These are phyloP conservation scores for Pythium biforme DNA, from an alignment of 352 stramenopile species.

Conservation along the genomic window DNA sequence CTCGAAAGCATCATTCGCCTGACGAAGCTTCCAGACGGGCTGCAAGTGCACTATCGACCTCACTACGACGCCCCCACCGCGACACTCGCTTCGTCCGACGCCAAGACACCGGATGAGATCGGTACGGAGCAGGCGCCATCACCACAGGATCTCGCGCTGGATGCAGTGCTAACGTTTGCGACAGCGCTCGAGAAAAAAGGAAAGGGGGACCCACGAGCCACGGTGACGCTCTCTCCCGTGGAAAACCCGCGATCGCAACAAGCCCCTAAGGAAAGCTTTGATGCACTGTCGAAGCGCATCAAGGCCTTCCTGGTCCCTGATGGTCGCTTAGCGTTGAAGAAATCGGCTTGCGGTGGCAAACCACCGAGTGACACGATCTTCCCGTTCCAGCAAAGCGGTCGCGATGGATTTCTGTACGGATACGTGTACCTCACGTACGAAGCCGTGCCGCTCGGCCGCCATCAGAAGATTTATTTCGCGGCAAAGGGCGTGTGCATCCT, in stretches of 20 bases:
- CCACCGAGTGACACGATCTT: slow-evolving; percentile 64
- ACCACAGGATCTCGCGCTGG: slow-evolving; percentile 14
- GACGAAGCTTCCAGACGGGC: slow-evolving; percentile 70
- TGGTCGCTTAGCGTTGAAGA: slow-evolving; percentile 44
- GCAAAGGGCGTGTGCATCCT: slow-evolving; percentile 72
- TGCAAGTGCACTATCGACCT: slow-evolving; percentile 81
- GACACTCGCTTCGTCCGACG: slow-evolving; percentile 8
- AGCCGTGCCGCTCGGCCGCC: slow-evolving; percentile 38
- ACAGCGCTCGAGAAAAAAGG: slow-evolving; percentile 29
- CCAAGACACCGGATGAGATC: neutral
- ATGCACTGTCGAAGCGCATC: slow-evolving; percentile 55
- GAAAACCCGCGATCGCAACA: neutral
- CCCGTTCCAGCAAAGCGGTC: slow-evolving; percentile 75
- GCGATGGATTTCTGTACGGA: slow-evolving; percentile 69
- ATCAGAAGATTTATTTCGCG: slow-evolving; percentile 42
- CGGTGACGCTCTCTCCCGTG: neutral
- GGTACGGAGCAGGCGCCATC: neutral
- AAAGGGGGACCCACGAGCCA: slow-evolving; percentile 15
- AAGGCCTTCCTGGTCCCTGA: slow-evolving; percentile 77
- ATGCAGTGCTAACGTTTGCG: slow-evolving; percentile 62
- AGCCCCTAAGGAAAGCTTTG: slow-evolving; percentile 26
- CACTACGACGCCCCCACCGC: slow-evolving; percentile 56
- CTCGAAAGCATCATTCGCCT: slow-evolving; percentile 84
- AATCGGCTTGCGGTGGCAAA: slow-evolving; percentile 23
- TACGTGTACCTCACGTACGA: slow-evolving; percentile 81